phyloP scores from a whole-genome alignment of 2,329 filamentous ascomycete genomes.

The Fusarium globosum region DNA sequence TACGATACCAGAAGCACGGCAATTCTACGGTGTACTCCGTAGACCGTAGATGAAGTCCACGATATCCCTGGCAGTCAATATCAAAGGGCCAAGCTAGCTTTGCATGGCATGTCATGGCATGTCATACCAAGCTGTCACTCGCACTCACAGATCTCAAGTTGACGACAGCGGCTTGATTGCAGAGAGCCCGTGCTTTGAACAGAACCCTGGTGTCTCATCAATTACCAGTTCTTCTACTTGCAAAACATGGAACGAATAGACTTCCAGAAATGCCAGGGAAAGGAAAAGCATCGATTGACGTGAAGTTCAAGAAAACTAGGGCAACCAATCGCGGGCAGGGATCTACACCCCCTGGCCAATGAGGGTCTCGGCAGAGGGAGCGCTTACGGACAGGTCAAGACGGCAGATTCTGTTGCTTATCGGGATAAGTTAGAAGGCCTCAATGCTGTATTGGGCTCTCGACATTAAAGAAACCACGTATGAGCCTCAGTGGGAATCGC shows the following conservation, averaged over 20 bases:
- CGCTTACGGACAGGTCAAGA: constrained; percentile 8
- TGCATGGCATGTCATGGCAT: neutral
- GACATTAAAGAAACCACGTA: constrained; percentile 6
- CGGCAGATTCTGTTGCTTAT: constrained; percentile 8
- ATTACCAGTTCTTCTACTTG: constrained; percentile 2
- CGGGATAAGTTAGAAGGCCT: constrained; percentile 22
- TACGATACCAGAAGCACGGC: neutral
- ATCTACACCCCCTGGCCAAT: constrained; percentile 36
- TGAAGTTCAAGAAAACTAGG: constrained; percentile 34
- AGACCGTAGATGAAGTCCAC: neutral
- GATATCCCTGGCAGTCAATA: neutral
- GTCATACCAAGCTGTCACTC: constrained; percentile 12
- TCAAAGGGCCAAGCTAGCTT: neutral
- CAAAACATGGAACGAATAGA: constrained; percentile 2
- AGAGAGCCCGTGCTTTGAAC: constrained; percentile 6
- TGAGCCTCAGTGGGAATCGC: neutral
- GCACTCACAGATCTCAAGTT: constrained; percentile 8
- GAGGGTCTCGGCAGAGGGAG: constrained; percentile 3
- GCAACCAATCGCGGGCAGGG: constrained; percentile 37
- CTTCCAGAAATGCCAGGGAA: constrained; percentile 3
- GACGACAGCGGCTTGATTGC: constrained; percentile 19
- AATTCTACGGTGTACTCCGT: neutral
- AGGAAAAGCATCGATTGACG: constrained; percentile 2
- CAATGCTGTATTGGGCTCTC: constrained; percentile 8
- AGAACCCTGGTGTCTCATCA: neutral